These are phyloP conservation scores for Yueomyces sp. DNA, from an alignment of 805 yeast genomes.

Conservation along the genomic window DNA sequence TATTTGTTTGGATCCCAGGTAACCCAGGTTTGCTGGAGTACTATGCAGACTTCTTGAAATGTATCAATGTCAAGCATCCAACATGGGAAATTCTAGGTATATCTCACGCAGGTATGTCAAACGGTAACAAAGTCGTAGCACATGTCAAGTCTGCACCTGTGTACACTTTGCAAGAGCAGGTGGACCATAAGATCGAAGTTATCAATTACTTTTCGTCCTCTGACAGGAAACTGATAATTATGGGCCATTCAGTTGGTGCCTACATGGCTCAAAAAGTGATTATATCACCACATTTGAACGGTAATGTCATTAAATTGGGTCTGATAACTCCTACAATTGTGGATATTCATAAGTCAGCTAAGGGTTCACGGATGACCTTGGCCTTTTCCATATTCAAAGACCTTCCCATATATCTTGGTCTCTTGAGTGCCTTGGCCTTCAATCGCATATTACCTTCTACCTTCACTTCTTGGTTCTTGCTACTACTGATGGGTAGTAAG, in stretches of 20 bases:
- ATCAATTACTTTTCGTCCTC: conserved; percentile 24
- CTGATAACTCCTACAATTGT: conserved; percentile 58
- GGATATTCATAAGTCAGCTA: conserved; percentile 38
- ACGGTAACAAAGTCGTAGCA: conserved; percentile 1
- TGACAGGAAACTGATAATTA: conserved; percentile 19
- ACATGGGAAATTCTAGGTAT: conserved; percentile 40
- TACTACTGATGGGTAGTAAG: conserved; percentile 16
- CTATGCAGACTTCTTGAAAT: conserved; percentile 40
- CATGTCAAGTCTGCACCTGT: conserved; percentile 9
- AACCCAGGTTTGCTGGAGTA: conserved; percentile 64
- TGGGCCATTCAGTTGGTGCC: conserved; percentile 66
- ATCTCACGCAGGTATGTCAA: conserved; percentile 51
- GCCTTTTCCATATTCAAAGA: conserved; percentile 14
- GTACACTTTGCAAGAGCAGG: conserved; percentile 39
- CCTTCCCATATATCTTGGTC: conserved; percentile 22
- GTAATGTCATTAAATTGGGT: conserved; percentile 35
- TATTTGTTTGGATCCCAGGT: conserved; percentile 57
- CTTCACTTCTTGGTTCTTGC: conserved; percentile 10
- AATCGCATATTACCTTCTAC: conserved; percentile 20
- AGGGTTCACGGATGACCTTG: conserved; percentile 25
- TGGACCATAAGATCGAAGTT: conserved; percentile 43
- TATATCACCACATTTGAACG: conserved; percentile 8
- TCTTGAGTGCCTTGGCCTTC: conserved; percentile 14
- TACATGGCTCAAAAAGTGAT: conserved; percentile 46
- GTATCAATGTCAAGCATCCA: conserved; percentile 30